phyloP scores from a whole-genome alignment of 2,329 filamentous ascomycete genomes.

The Aspergillus spinulosporus region DNA sequence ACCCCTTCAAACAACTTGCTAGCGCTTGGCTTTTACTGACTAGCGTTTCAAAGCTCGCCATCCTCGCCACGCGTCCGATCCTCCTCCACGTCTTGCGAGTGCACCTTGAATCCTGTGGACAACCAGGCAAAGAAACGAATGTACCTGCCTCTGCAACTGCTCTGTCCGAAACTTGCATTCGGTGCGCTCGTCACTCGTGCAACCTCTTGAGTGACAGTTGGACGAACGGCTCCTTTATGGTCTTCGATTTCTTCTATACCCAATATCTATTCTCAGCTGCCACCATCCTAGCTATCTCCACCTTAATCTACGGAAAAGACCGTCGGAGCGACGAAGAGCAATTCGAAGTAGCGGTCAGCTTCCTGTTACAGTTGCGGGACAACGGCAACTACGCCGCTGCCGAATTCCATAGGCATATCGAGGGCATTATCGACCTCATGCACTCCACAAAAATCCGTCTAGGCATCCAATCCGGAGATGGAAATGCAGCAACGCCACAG shows the following conservation, averaged over 20 bases:
- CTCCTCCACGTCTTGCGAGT: background rate
- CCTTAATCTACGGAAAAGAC: background rate
- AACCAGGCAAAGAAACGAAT: background rate
- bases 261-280: background rate
- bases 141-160: background rate
- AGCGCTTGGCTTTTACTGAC: background rate
- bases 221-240: slow-evolving; percentile 2
- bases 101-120: background rate
- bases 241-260: slow-evolving; percentile 1
- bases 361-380: background rate
- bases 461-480: background rate
- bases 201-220: background rate
- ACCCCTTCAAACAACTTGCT: background rate
- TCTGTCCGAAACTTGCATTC: background rate
- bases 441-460: background rate
- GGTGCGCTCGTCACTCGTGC: background rate
- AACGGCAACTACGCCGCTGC: background rate
- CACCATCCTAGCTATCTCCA: background rate
- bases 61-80: background rate
- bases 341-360: background rate
- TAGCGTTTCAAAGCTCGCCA: background rate
- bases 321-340: background rate
- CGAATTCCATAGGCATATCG: background rate
- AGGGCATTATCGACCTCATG: background rate
- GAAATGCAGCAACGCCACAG: background rate